Conservation (phyloP, 2,329 filamentous ascomycete species). For the Colletotrichum tanaceti region DNA sequence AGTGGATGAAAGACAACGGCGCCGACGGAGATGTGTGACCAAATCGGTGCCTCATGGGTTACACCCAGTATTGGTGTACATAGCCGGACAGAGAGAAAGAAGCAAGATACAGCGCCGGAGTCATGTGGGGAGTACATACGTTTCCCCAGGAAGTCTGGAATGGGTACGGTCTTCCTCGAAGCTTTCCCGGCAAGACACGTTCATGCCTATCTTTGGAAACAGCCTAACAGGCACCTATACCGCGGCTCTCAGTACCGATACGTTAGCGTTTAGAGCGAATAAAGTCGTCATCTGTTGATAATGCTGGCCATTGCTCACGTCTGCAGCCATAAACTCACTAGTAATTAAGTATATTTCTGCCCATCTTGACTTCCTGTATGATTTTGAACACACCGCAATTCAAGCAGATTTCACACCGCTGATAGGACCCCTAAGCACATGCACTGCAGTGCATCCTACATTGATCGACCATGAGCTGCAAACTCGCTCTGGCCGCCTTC, state of each 20-base stretch:
- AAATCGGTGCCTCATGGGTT: no score
- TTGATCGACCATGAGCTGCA: background rate
- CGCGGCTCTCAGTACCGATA: background rate
- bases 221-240: no score
- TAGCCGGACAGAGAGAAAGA: background rate
- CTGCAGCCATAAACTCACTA: background rate
- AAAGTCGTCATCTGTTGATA: background rate
- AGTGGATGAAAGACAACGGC: slow-evolving; percentile 21
- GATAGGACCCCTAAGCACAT: background rate
- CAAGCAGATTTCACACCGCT: background rate
- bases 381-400: background rate
- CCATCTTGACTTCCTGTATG: background rate
- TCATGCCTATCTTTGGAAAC: slow-evolving; percentile 6
- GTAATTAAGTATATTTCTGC: background rate
- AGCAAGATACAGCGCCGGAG: background rate
- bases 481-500: background rate
- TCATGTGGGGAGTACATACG: background rate
- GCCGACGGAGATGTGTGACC: background rate
- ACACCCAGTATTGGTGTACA: no score
- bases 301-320: background rate
- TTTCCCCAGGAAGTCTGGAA: background rate
- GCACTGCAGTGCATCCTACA: background rate
- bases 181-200: background rate
- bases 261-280: background rate
- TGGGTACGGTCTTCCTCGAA: background rate